Evolutionary conservation across 2,329 filamentous ascomycete species (phyloP), one percentile per base, ranked within the genome.

Genomic region (Pseudopithomyces maydicus): DNA sequence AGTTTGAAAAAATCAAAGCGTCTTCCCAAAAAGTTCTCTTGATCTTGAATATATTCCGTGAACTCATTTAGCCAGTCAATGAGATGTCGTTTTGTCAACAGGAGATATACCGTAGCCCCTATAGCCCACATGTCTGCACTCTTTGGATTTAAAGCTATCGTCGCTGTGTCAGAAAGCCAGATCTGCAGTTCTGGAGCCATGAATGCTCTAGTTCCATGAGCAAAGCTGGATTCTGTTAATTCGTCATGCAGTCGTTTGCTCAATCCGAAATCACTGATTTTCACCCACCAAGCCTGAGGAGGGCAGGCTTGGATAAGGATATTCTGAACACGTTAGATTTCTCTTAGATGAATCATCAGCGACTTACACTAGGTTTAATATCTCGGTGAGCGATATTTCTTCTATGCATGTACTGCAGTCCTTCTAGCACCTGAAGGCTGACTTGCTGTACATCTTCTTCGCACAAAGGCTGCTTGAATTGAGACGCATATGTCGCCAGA

Each of bases 341-440:
- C 7, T 7, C 32, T 14, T 7, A 33, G 7, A 33, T 33, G 7
- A 14, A 14, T 7, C 7, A 33, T 33, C 7, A 33, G 32, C 7
- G 11, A 14, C 35, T 36, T 14, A 50, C 29, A n/a, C 47, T 29
- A 23, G 38, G 49, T 15, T 52, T 52, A 22, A 52, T 42, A 43
- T 52, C 49, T 23, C 49, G n/a, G 19, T 52, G 49, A 15, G 38
- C 49, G 22, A 52, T 26, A 12, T 23, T 23, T 15, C 6, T 29
- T 8, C 22, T 2, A 23, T 52, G 49, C 49, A 52, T 52, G 17
- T 22, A 52, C 20, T 52, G 6, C 22, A 52, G 35, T 20, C 49
- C 49, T 32, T 52, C 49, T 2, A 52, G 20, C 11, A 52, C 20
- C 29, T 52, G 49, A 29, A 42, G 35, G 6, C 14, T 43, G 15